phyloP scores from a whole-genome alignment of 208 protist genomes.

The Histomonas meleagridis region DNA sequence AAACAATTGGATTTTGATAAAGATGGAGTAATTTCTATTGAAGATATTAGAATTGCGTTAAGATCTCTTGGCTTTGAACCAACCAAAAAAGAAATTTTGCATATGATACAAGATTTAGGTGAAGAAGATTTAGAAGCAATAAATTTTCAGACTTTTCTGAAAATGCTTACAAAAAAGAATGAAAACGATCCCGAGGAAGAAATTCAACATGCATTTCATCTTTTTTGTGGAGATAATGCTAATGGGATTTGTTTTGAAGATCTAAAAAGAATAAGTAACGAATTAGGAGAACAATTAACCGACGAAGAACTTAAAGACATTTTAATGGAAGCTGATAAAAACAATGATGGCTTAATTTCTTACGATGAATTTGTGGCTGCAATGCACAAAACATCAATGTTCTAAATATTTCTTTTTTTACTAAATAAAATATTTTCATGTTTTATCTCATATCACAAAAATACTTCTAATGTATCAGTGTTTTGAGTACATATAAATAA shows the following conservation, averaged over 20 bases:
- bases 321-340: slow-evolving; percentile 38
- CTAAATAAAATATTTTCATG: too few relatives aligned
- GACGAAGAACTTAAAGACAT: slow-evolving; percentile 45
- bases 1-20: neutral
- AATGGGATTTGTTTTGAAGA: slow-evolving; percentile 55
- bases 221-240: slow-evolving; percentile 58
- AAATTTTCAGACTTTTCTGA: neutral
- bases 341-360: slow-evolving; percentile 41
- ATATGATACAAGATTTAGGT: neutral
- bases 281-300: slow-evolving; percentile 44
- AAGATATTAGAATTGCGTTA: slow-evolving; percentile 2
- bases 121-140: neutral
- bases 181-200: slow-evolving; percentile 52
- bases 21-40: neutral
- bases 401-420: too few relatives aligned
- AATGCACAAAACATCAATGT: slow-evolving; percentile 25
- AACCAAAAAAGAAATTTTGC: slow-evolving; percentile 14
- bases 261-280: slow-evolving; percentile 47
- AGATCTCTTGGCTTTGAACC: slow-evolving; percentile 12
- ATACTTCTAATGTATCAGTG: too few relatives aligned
- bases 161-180: neutral
- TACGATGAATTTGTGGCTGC: slow-evolving; percentile 37
- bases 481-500: too few relatives aligned
- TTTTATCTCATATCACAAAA: too few relatives aligned
- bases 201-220: slow-evolving; percentile 54